phyloP scores from a whole-genome alignment of 495 filamentous ascomycete species.

The Neurospora tetrasperma region DNA sequence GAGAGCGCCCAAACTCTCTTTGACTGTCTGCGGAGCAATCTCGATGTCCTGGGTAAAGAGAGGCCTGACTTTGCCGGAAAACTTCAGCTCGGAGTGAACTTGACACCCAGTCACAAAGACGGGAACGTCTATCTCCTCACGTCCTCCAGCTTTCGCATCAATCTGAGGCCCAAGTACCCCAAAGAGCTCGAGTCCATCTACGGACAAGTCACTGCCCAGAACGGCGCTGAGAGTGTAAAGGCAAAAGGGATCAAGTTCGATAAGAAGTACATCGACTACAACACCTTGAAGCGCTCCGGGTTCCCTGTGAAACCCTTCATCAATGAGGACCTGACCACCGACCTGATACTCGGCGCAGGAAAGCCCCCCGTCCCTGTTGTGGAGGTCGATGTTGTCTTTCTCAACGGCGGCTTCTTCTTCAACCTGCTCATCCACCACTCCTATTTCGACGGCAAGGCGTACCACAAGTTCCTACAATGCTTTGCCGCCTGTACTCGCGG shows the following conservation, averaged over 20 bases:
- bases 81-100: constrained; percentile 15
- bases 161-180: not conserved
- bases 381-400: constrained; percentile 22
- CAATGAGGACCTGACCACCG: constrained; percentile 12
- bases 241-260: constrained; percentile 7
- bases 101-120: not conserved
- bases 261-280: constrained; percentile 7
- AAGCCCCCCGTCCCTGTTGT: constrained; percentile 19
- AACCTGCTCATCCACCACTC: constrained; percentile 27
- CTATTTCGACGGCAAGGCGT: constrained; percentile 30
- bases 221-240: not conserved
- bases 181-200: not conserved
- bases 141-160: not conserved
- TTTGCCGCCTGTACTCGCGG: constrained; percentile 15
- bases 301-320: constrained; percentile 24
- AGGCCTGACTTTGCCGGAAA: constrained; percentile 26
- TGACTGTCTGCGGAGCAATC: constrained; percentile 9
- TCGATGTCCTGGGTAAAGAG: constrained; percentile 15
- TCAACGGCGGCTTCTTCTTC: constrained; percentile 23
- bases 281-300: constrained; percentile 14
- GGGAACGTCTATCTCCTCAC: not conserved
- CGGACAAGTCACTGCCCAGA: not conserved
- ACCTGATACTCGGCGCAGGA: constrained; percentile 8
- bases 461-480: constrained; percentile 43
- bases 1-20: constrained; percentile 10